phyloP scores from a whole-genome alignment of 2,329 filamentous ascomycete genomes.

The Pseudocercospora macadamiae region DNA sequence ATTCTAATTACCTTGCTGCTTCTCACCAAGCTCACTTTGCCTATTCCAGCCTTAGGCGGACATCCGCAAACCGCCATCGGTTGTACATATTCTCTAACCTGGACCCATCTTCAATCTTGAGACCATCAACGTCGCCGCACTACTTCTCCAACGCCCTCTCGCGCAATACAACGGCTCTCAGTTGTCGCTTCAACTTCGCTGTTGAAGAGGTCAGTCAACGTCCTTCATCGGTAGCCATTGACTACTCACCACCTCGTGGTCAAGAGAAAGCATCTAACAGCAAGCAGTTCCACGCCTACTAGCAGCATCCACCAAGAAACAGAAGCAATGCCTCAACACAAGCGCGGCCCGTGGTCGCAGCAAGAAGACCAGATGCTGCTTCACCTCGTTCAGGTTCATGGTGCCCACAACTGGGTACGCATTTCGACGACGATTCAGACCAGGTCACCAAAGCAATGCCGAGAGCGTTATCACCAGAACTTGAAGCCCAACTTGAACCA shows the following conservation, averaged over 20 bases:
- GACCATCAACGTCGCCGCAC: constrained; percentile 24
- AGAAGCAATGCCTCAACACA: constrained; percentile 55
- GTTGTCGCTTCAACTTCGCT: constrained; percentile 11
- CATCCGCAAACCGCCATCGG: constrained; percentile 14
- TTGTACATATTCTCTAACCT: constrained; percentile 25
- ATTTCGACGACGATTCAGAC: constrained; percentile 76
- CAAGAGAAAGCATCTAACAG: constrained; percentile 15
- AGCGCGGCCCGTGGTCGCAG: constrained; percentile 82
- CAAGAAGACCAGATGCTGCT: constrained; percentile 73
- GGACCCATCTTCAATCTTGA: constrained; percentile 14
- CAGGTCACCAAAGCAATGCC: constrained; percentile 89
- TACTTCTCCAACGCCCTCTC: constrained; percentile 17
- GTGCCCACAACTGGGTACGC: constrained; percentile 85
- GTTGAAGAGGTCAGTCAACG: constrained; percentile 23
- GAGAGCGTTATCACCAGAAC: constrained; percentile 93
- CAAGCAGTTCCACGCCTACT: constrained; percentile 14
- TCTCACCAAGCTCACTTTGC: constrained; percentile 16
- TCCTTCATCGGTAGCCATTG: constrained; percentile 16
- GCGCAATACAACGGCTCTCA: constrained; percentile 24
- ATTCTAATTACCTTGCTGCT: constrained; percentile 25
- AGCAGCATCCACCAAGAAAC: not conserved
- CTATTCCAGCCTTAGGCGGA: constrained; percentile 18
- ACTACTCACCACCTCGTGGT: constrained; percentile 5
- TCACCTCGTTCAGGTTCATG: constrained; percentile 70
- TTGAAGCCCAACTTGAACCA: constrained; percentile 79